Evolutionary conservation across 768 basidiomycete species (phyloP).

Genomic region (Podaxis sp.): DNA sequence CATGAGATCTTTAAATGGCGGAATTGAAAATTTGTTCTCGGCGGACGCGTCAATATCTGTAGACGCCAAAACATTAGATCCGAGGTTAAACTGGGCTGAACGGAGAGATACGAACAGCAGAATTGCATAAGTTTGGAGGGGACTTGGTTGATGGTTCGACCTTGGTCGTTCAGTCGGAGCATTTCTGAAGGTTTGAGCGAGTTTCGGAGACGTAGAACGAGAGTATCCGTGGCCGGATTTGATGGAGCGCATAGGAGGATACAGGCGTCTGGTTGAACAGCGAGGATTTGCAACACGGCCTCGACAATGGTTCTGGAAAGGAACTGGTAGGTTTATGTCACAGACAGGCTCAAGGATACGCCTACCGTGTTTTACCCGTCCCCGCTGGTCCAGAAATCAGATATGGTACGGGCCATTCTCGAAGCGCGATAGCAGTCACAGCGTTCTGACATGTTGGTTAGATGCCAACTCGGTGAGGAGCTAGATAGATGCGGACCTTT

Average conservation of each 20-base stretch:
- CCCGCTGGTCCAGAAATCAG: conserved; percentile 52
- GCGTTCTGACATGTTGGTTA: conserved; percentile 28
- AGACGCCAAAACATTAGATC: not conserved
- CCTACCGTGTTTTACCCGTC: conserved; percentile 51
- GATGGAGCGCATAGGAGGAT: conserved; percentile 53
- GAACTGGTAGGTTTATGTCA: not conserved
- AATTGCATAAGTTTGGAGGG: conserved; percentile 43
- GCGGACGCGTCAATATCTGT: conserved; percentile 38
- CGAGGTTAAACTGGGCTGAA: not conserved
- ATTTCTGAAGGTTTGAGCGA: conserved; percentile 42
- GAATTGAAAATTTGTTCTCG: conserved; percentile 43
- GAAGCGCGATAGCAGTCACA: conserved; percentile 40
- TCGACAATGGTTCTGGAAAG: conserved; percentile 45
- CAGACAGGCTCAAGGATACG: not conserved
- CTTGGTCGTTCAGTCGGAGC: conserved; percentile 47
- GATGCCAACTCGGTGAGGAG: not conserved
- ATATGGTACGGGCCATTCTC: conserved; percentile 46
- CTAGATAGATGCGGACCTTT: conserved; percentile 28
- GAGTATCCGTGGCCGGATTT: conserved; percentile 50
- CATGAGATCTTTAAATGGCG: conserved; percentile 47
- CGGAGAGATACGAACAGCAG: conserved; percentile 37
- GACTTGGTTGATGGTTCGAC: conserved; percentile 51
- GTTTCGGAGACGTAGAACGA: conserved; percentile 39
- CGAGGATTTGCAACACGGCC: conserved; percentile 48
- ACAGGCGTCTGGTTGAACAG: conserved; percentile 43